Base-by-base conservation (phyloP, 768 basidiomycete species). In the Lactifluus echinatus region DNA sequence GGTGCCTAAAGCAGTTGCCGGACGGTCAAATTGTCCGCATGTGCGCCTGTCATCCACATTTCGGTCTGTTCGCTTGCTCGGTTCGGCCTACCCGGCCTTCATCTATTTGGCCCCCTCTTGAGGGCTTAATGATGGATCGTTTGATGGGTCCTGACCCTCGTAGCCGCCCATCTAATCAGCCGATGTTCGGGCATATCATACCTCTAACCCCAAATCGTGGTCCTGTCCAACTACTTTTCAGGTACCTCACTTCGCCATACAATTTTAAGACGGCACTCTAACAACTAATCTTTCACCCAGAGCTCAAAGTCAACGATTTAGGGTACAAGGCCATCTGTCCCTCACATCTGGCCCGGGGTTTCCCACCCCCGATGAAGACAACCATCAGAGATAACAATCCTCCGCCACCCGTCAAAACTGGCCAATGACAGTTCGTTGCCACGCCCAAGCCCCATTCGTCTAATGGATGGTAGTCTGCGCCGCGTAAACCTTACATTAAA, bases 41-140 rank as follows among this genome's bases (percentile, higher is more conserved):
- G 39, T 23, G n/a, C n/a, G n/a, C n/a, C n/a, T n/a, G n/a, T n/a
- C 11, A 37, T 23, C 45, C 45, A n/a, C 29, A n/a, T 33, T 40
- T 40, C 39, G 39, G 39, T 40, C 31, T 34, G 34, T 14, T 34
- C 34, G 34, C 34, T 34, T 34, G 34, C 34, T 42, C 50, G 28
- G 33, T 55, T 47, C 45, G 53, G 55, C n/a, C 55, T 8, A 23
- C 31, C 46, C 55, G 55, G 55, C 55, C 21, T 56, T 42, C 50
- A 56, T 56, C 48, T 29, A 56, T 50, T 49, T 42, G 17, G 14
- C 39, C 21, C 37, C 10, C 47, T 31, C 26, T 10, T 10, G 31
- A 4, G 33, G 24, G 28, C 26, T 53, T 24, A 15, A 24, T 45
- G 37, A 24, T 34, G 40, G 26, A 47, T 46, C 43, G 15, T 23